Conservation (phyloP, 495 filamentous ascomycete species). For the Neurospora tetraspora region DNA sequence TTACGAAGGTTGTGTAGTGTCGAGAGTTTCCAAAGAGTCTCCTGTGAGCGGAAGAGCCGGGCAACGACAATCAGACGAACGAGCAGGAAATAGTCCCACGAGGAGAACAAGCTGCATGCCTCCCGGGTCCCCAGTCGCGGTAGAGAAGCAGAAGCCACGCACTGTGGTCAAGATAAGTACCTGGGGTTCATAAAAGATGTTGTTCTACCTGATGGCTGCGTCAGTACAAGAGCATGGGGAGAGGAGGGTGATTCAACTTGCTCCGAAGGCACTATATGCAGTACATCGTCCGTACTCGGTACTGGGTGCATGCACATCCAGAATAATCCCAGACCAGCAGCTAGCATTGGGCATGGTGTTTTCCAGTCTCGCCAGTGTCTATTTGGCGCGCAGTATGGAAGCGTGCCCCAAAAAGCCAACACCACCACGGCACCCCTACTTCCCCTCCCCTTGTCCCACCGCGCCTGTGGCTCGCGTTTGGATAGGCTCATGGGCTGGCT, state of each 20-base stretch:
- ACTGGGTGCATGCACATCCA: background rate
- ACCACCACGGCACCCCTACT: background rate
- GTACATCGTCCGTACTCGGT: background rate
- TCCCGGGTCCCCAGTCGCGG: background rate
- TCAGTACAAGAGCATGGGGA: background rate
- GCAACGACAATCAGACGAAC: background rate
- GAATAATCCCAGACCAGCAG: background rate
- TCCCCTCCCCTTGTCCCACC: background rate
- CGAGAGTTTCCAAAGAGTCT: background rate
- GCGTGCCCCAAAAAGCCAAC: background rate
- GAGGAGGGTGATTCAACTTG: background rate
- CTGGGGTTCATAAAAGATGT: background rate
- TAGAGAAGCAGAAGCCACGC: background rate
- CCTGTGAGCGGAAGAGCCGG: background rate
- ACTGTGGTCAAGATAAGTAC: background rate
- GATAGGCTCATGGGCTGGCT: background rate
- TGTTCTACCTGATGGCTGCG: background rate
- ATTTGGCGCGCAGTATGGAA: background rate
- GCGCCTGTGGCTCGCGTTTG: background rate
- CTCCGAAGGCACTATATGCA: background rate
- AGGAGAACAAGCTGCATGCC: background rate
- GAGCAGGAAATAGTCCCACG: background rate
- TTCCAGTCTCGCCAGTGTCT: background rate
- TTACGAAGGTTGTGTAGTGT: background rate
- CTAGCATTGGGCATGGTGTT: background rate